Base-by-base conservation (phyloP, 805 yeast species). In the Hemisphaericaspora nanyangensis region DNA sequence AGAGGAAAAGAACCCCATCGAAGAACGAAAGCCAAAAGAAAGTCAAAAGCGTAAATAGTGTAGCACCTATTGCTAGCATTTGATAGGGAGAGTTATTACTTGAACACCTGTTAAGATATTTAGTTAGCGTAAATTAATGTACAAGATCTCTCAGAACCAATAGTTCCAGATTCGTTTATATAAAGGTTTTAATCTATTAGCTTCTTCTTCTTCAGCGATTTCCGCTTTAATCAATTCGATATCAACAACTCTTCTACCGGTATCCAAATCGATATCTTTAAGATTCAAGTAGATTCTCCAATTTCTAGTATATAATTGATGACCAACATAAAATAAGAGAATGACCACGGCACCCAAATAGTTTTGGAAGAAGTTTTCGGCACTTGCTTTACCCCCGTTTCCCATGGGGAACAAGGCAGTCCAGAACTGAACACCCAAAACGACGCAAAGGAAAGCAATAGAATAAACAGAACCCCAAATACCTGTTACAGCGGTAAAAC, bases 371-470 rank as follows among this genome's bases (percentile, higher is more conserved):
- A 68, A 68, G n/a, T 47, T 50, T 16, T 39, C 45, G 5, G 59
- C 67, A 35, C 51, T 48, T 13, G 68, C 60, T 28, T 46, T 46
- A 13, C 60, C 58, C 15, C 46, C 39, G 7, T 61, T 49, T 16
- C 56, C 61, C 33, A 61, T 51, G 15, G 74, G 74, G 52, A 57
- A 68, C 40, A 68, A 54, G 6, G 74, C 63, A 3, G 62, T 56
- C 70, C 70, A 66, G 37, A 68, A 56, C 40, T 63, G 64, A 16
- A 55, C 50, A 24, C 63, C 61, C 17, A 60, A 50, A 7, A 68
- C 68, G 33, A 64, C 49, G 20, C 59, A 42, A 5, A 59, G 34
- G 44, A 65, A 58, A 22, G 59, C 49, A 38, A 61, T 51, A 7
- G 69, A 63, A 29, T 61, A 50, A 34, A 55, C 27, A 2, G 72